A percentile compares a stretch with the other conserved stretches of the same genome.
Conservation (phyloP, 1,284 basidiomycete genomes). For the Limonomyces culmigenus region DNA sequence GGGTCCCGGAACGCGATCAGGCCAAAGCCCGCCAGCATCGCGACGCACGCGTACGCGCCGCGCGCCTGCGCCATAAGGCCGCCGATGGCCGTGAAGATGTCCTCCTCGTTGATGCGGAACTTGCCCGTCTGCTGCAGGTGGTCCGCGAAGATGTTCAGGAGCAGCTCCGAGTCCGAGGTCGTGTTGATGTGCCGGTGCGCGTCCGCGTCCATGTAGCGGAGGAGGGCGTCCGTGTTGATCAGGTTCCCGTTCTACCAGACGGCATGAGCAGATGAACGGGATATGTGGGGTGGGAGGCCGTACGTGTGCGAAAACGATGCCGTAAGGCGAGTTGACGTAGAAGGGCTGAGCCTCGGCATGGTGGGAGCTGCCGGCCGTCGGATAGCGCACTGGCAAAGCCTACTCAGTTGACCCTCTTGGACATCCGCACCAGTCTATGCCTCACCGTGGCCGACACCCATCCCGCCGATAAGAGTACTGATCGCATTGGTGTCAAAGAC, state of each 20-base stretch:
- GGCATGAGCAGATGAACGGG: conserved; percentile 5
- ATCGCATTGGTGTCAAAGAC: conserved; percentile 81
- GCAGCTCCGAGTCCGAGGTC: conserved; percentile 91
- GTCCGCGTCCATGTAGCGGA: conserved; percentile 88
- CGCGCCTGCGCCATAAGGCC: conserved; percentile 79
- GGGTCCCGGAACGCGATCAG: conserved; percentile 98
- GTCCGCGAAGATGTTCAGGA: conserved; percentile 96
- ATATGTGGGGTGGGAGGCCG: conserved; percentile 14
- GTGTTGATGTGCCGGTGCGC: conserved; percentile 99
- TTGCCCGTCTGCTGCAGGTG: conserved; percentile 98
- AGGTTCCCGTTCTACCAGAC: conserved; percentile 84
- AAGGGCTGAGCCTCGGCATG: conserved; percentile 99
- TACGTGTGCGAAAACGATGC: conserved; percentile 96
- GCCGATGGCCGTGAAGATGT: conserved; percentile 91
- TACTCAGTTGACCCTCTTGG: conserved; percentile 1
- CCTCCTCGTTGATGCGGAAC: conserved; percentile 98
- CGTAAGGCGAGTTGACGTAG: conserved; percentile 99
- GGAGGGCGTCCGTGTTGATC: conserved; percentile 79
- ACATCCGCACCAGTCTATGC: conserved; percentile 2
- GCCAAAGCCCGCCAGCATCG: conserved; percentile 97
- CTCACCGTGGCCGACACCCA: conserved; percentile 96
- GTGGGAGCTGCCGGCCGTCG: conserved; percentile 93
- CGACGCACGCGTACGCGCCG: conserved; percentile 94
- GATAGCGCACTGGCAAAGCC: conserved; percentile 66
- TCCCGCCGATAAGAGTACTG: conserved; percentile 71